Base-by-base conservation (phyloP, 495 filamentous ascomycete genomes). In the Podospora sp. region DNA sequence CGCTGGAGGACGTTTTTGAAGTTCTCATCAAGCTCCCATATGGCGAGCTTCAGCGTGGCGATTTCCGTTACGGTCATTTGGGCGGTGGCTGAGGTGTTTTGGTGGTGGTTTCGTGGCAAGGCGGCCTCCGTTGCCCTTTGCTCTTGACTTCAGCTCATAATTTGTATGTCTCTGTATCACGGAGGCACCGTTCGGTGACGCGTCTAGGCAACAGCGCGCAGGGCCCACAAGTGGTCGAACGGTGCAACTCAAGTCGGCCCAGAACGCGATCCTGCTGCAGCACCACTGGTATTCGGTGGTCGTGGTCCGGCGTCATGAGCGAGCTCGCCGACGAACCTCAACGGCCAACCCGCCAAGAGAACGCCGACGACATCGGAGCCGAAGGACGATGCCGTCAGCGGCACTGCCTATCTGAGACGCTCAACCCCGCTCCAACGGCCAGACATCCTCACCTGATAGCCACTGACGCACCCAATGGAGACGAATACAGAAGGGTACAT, bases 41-140 rank as follows among this genome's bases (percentile, higher is more conserved):
- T 63, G 18, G 72, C 72, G 33, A 81, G 67, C 49, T 70, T 81
- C 20, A 88, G 69, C 64, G 81, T 78, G 67, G 85, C 84, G 55
- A 88, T 65, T 68, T 88, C 83, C 1, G 85, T 87, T 62, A 87
- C 77, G 18, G 80, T 60, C 85, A 88, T 86, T 56, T 18, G 24
- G 18, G 36, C 24, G 25, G n/a, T 62, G n/a, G 27, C 21, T 27
- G 56, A n/a, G 18, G 8, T 33, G 29, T 33, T 59, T 7, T 59
- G 27, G 26, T 6, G 25, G 24, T 58, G n/a, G n/a, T 58, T 58
- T 46, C 5, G 40, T 46, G 40, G 40, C 20, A n/a, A 55, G 52
- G 20, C 20, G 52, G 52, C 40, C 29, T 33, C 29, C 29, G 3
- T 33, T 8, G 29, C 14, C 33, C 40, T 46, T 14, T 46, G 12